Base-by-base conservation (phyloP, 345 rosid genomes). In the Arabis alpina region DNA sequence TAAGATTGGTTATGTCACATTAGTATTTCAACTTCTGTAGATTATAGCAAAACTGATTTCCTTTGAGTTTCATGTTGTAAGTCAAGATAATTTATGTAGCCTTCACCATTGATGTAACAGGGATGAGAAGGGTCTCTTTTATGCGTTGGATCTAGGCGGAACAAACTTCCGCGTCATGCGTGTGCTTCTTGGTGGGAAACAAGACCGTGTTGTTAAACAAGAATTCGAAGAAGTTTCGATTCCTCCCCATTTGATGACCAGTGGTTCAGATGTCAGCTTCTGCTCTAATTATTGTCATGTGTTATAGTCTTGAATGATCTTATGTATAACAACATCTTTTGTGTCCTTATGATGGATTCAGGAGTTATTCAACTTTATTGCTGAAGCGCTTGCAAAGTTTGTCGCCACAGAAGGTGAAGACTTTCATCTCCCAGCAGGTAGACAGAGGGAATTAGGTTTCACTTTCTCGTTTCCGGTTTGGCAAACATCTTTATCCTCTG, bases 131-230 rank as follows among this genome's bases (percentile, higher is more conserved):
- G 99, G 98, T 36, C 41, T 86, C 56, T 95, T 82, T 62, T 95
- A 95, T 77, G 99, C 98, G 14, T 77, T 95, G 81, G 99, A 95
- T 77, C 88, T 95, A 61, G 99, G 98, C 4, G 99, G 99, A 52
- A 95, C 99, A 34, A 95, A 95, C 75, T 95, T 95, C 79, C 99
- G 97, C 39, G 91, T 87, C 23, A 61, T 95, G 69, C 87, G 99
- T 55, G 88, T 92, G 63, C 86, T 90, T 45, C 75, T 95, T 50
- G 96, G 97, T 6, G 99, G 96, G 52, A 87, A 68, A 72, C 80
- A 80, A 64, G 77, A 13, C 30, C 85, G 85, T 30, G 81, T 90
- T 56, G 73, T 92, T 72, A 84, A 78, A 63, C 88, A 83, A 85
- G 98, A 95, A 77, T 84, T 68, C n/a, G 85, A 75, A 43, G 98